phyloP scores from a whole-genome alignment of 2,329 filamentous ascomycete species.

The Microsporum audouinii region DNA sequence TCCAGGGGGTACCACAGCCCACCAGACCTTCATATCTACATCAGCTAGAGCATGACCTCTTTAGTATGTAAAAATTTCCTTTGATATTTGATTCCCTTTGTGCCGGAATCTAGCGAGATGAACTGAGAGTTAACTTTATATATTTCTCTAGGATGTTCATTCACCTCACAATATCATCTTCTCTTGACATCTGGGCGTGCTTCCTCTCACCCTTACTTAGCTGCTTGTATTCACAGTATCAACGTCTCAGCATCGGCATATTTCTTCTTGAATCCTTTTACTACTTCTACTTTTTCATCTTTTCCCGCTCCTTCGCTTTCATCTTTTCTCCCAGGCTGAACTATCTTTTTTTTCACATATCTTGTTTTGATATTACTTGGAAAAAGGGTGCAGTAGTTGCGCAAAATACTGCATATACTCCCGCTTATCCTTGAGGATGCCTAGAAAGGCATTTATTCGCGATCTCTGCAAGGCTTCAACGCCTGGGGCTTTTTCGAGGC shows the following conservation, averaged over 20 bases:
- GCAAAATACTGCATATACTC: background rate
- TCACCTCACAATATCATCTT: background rate
- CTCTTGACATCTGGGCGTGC: background rate
- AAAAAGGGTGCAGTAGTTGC: background rate
- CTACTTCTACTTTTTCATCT: background rate
- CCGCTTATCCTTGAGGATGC: constrained; percentile 41
- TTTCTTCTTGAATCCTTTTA: background rate
- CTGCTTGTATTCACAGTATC: background rate
- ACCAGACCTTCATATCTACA: background rate
- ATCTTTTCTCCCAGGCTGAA: background rate
- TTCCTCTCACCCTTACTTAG: background rate
- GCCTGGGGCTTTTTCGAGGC: constrained; percentile 32
- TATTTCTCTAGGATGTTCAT: background rate
- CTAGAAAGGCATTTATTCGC: constrained; percentile 51
- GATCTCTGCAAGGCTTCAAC: constrained; percentile 41
- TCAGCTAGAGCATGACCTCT: background rate
- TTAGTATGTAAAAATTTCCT: background rate
- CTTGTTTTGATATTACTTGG: background rate
- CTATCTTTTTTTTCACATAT: background rate
- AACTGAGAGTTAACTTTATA: background rate
- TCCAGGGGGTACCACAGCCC: background rate
- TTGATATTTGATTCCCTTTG: background rate
- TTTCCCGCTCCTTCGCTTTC: background rate
- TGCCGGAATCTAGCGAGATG: background rate
- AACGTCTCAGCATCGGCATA: background rate